These are phyloP conservation scores for Talaromyces sp. DNA, from an alignment of 2,329 filamentous ascomycete species.

Conservation along the genomic window DNA sequence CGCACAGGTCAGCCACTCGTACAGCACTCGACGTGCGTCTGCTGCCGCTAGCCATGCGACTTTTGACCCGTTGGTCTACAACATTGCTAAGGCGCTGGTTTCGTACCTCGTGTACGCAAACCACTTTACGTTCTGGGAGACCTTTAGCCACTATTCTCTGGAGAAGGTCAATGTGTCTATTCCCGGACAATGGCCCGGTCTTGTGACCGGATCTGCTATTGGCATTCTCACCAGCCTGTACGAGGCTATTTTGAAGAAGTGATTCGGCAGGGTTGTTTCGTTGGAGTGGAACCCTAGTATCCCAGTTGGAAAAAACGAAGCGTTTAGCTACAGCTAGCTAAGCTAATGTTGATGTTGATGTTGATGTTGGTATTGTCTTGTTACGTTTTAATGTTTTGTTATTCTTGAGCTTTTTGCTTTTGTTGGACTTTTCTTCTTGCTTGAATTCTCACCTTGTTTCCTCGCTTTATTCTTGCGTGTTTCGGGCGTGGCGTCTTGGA, in stretches of 20 bases:
- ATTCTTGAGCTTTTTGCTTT: not conserved
- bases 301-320: not conserved
- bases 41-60: conserved; percentile 19
- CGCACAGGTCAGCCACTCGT: conserved; percentile 24
- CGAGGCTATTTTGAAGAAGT: conserved; percentile 42
- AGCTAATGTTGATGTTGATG: not conserved
- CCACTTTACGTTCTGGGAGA: conserved; percentile 32
- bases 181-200: conserved; percentile 33
- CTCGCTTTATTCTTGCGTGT: conserved; percentile 4
- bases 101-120: conserved; percentile 74
- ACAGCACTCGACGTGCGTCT: conserved; percentile 20
- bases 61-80: conserved; percentile 85
- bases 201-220: conserved; percentile 38
- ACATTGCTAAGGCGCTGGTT: conserved; percentile 77
- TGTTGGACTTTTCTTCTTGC: not conserved
- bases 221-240: conserved; percentile 40
- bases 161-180: conserved; percentile 33
- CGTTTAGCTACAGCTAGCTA: not conserved
- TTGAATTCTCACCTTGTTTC: not conserved
- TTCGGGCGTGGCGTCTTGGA: conserved; percentile 14
- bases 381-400: not conserved
- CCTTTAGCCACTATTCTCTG: conserved; percentile 32
- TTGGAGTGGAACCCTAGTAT: not conserved
- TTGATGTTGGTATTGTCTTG: not conserved
- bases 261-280: not conserved